Conservation (phyloP, 768 basidiomycete genomes). For the Hydnomerulius pinastri region DNA sequence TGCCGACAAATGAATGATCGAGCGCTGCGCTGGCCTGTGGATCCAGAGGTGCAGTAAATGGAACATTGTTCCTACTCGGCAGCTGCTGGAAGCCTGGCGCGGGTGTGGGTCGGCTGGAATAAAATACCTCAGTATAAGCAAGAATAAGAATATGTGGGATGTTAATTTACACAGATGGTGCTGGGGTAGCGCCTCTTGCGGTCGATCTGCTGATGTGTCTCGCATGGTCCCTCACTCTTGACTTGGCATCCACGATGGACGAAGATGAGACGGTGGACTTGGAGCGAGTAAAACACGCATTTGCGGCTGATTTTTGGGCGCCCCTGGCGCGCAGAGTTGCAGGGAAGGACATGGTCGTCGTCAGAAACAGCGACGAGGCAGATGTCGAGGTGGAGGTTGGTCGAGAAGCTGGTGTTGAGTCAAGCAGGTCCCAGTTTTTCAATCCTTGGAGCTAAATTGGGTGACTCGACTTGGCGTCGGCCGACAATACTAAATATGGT, state of each 20-base stretch:
- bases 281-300: constrained; percentile 43
- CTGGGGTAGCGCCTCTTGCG: constrained; percentile 57
- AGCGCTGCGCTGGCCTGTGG: constrained; percentile 49
- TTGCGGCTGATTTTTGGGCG: constrained; percentile 37
- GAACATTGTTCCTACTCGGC: constrained; percentile 42
- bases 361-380: constrained; percentile 13
- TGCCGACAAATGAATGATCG: constrained; percentile 87
- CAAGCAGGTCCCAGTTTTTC: constrained; percentile 6
- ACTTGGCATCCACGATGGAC: constrained; percentile 78
- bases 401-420: constrained; percentile 4
- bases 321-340: constrained; percentile 44
- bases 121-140: constrained; percentile 9
- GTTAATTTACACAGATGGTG: constrained; percentile 67
- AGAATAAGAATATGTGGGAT: constrained; percentile 21
- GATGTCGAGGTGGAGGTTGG: constrained; percentile 1
- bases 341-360: constrained; percentile 43
- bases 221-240: constrained; percentile 76
- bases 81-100: constrained; percentile 57
- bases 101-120: constrained; percentile 59
- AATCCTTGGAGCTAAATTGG: constrained; percentile 12
- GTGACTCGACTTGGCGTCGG: constrained; percentile 27
- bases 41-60: constrained; percentile 35
- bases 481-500: constrained; percentile 22
- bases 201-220: constrained; percentile 74
- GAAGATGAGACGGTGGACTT: constrained; percentile 50